A percentile compares a stretch with the other conserved stretches of the same genome.
phyloP scores from a whole-genome alignment of 2,329 filamentous ascomycete species.

The Xylaria sp. region DNA sequence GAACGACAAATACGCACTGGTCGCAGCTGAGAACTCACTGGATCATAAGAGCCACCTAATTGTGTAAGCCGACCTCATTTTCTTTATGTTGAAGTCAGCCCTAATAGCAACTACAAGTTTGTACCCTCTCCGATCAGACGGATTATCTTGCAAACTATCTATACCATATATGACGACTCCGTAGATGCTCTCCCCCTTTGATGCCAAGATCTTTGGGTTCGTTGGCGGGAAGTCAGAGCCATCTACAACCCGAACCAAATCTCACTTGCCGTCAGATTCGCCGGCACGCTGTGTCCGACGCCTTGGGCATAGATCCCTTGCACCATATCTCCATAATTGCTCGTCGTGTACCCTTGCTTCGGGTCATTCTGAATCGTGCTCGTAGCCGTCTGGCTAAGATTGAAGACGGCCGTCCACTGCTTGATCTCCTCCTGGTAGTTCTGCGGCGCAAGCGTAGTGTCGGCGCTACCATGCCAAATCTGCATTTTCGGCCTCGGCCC shows the following conservation, averaged over 20 bases:
- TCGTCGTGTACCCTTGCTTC: conserved; percentile 53
- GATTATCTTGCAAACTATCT: conserved; percentile 3
- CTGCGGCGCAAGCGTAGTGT: conserved; percentile 61
- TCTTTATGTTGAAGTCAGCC: not conserved
- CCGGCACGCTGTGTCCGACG: conserved; percentile 50
- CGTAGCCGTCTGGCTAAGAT: conserved; percentile 50
- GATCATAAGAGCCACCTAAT: no score
- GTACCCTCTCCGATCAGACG: not conserved
- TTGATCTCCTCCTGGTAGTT: conserved; percentile 70
- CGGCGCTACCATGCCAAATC: conserved; percentile 66
- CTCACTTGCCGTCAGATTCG: conserved; percentile 50
- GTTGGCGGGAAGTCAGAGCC: not conserved
- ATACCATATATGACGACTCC: conserved; percentile 1
- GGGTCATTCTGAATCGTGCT: conserved; percentile 51
- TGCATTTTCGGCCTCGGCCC: conserved; percentile 65
- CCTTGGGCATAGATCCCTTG: conserved; percentile 52
- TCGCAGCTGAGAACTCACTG: not conserved
- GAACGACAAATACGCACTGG: not conserved
- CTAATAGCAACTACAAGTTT: not conserved
- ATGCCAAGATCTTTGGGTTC: not conserved
- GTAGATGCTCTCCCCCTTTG: not conserved
- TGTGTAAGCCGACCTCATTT: conserved; percentile 13
- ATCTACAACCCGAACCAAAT: conserved; percentile 48
- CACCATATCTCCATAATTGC: conserved; percentile 53
- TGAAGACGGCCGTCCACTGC: conserved; percentile 64